Evolutionary conservation across 2,329 filamentous ascomycete species (phyloP).

Genomic region (Pseudomassariella vexata): DNA sequence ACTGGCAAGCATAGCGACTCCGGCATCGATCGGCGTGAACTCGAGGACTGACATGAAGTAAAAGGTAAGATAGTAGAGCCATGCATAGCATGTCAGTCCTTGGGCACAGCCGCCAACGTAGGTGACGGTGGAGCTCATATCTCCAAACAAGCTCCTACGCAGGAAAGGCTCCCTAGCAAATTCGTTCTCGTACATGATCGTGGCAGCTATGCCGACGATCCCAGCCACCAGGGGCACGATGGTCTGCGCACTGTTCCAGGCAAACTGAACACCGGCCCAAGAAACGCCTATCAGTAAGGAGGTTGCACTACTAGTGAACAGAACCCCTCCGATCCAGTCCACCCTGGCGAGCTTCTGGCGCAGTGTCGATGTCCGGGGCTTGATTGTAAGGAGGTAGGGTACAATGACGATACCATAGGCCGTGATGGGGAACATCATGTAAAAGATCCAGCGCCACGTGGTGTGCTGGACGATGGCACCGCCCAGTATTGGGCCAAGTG

Average conservation of each 20-base stretch:
- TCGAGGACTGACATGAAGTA: conserved; percentile 30
- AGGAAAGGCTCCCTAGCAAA: conserved; percentile 26
- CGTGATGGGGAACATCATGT: conserved; percentile 38
- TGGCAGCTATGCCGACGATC: conserved; percentile 27
- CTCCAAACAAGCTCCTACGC: conserved; percentile 22
- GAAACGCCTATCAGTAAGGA: conserved; percentile 27
- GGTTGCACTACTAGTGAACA: conserved; percentile 37
- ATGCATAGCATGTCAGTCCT: conserved; percentile 20
- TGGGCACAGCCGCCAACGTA: conserved; percentile 26
- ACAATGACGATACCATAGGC: conserved; percentile 31
- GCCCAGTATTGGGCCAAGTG: conserved; percentile 32
- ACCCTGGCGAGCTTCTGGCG: conserved; percentile 29
- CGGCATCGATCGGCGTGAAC: conserved; percentile 24
- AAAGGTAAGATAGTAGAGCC: conserved; percentile 22
- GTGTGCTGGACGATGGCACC: conserved; percentile 27
- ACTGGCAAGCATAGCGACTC: conserved; percentile 28
- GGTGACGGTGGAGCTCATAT: conserved; percentile 20
- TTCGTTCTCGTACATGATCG: conserved; percentile 30
- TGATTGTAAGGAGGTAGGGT: conserved; percentile 35
- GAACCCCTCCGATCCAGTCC: conserved; percentile 39
- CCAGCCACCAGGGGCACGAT: conserved; percentile 39
- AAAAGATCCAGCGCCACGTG: conserved; percentile 44
- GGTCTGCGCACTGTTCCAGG: conserved; percentile 34
- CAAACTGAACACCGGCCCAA: conserved; percentile 36
- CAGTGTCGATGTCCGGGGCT: conserved; percentile 24